These are phyloP conservation scores for Fraxinus xanthoxyloides DNA, from an alignment of 305 asterid genomes.

Conservation along the genomic window DNA sequence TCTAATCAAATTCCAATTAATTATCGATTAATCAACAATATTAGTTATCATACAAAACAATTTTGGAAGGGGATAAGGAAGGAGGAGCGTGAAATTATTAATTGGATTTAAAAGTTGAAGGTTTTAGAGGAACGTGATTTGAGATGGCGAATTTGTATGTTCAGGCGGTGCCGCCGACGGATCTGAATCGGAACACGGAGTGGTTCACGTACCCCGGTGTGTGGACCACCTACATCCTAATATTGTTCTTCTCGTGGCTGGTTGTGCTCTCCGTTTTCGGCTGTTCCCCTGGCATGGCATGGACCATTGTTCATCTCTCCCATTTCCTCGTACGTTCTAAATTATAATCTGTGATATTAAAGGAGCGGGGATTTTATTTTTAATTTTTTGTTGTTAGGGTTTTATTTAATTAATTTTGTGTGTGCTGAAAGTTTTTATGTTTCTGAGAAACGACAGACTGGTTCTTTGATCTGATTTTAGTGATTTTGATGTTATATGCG, in stretches of 20 bases:
- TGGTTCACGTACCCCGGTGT: conserved; percentile 35
- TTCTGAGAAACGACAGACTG: not conserved
- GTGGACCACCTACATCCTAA: conserved; percentile 34
- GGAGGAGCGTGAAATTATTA: not conserved
- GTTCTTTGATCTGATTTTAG: not conserved
- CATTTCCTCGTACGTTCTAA: conserved; percentile 26
- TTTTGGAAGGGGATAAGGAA: not conserved
- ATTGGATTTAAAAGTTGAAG: not conserved
- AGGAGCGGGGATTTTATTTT: too few species aligned
- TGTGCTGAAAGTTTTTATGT: not conserved
- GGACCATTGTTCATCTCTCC: conserved; percentile 29
- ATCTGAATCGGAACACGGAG: conserved; percentile 32
- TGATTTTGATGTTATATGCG: not conserved
- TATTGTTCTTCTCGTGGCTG: conserved; percentile 33
- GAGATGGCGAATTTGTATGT: conserved; percentile 33
- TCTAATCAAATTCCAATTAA: not conserved
- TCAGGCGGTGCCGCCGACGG: conserved; percentile 25
- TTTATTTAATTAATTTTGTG: not conserved
- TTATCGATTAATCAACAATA: not conserved
- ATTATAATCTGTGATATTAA: too few species aligned
- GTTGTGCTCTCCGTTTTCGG: conserved; percentile 22
- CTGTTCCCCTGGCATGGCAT: conserved; percentile 33
- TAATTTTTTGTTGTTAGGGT: too few species aligned
- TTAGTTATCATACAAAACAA: not conserved
- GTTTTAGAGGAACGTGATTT: not conserved